Evolutionary conservation across 371 early-diverging fungal genomes (phyloP).

Genomic region (Smittium culicis): DNA sequence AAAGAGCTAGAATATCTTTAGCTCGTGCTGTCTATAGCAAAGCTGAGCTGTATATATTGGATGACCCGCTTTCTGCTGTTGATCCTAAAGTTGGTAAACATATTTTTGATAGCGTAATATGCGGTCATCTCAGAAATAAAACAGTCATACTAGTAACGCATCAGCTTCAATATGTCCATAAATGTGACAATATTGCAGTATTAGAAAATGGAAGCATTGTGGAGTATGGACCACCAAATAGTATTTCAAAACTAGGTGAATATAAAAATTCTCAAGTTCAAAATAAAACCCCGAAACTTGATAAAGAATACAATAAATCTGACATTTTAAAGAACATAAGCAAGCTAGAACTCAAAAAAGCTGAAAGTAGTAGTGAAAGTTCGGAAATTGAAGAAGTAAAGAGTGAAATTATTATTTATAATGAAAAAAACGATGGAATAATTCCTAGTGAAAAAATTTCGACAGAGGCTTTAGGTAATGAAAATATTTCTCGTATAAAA

Average conservation of each 20-base stretch:
- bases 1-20: slow-evolving; percentile 35
- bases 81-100: slow-evolving; percentile 37
- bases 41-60: slow-evolving; percentile 52
- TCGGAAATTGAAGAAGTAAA: neutral
- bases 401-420: neutral
- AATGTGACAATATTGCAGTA: slow-evolving; percentile 35
- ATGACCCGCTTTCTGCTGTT: slow-evolving; percentile 55
- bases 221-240: slow-evolving; percentile 13
- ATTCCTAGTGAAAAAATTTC: slow-evolving; percentile 14
- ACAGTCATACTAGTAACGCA: slow-evolving; percentile 37
- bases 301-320: neutral
- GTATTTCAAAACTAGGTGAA: slow-evolving; percentile 18
- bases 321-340: neutral
- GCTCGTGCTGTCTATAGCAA: slow-evolving; percentile 41
- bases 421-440: slow-evolving; percentile 6
- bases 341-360: neutral
- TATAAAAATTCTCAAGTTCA: slow-evolving; percentile 11
- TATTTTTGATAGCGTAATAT: slow-evolving; percentile 36
- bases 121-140: slow-evolving; percentile 41
- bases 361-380: too few relatives aligned
- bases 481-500: too few relatives aligned
- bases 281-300: neutral
- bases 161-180: slow-evolving; percentile 34
- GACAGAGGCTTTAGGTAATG: slow-evolving; percentile 17
- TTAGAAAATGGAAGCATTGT: slow-evolving; percentile 12